These are phyloP conservation scores for Pichia sporocuriosa DNA, from an alignment of 805 yeast genomes.

Conservation along the genomic window DNA sequence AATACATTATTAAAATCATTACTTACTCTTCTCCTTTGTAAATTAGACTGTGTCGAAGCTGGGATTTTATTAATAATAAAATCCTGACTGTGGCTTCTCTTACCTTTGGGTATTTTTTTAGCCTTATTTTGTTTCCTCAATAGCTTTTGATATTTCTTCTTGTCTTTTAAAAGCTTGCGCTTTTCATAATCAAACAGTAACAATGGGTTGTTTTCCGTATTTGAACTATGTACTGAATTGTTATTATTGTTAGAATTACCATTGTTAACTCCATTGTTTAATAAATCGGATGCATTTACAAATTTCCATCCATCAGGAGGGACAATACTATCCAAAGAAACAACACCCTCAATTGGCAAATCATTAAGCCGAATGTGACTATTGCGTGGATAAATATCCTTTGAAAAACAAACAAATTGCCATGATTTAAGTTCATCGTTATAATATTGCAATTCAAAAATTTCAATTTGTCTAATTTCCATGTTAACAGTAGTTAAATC, in stretches of 20 bases:
- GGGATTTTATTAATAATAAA: constrained; percentile 1
- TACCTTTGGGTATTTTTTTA: background rate
- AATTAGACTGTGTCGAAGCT: background rate
- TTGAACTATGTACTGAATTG: no score
- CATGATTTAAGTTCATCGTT: constrained; percentile 47
- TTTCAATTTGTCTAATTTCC: constrained; percentile 44
- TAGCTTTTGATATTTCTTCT: background rate
- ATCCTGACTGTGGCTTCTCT: background rate
- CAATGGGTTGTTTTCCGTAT: background rate
- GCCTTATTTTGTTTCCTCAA: constrained; percentile 5
- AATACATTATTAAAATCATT: constrained; percentile 10
- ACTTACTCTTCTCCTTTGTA: constrained; percentile 8
- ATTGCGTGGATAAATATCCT: constrained; percentile 47
- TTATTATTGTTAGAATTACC: background rate
- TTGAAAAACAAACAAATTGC: constrained; percentile 55
- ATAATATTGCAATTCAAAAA: constrained; percentile 60
- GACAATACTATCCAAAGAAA: constrained; percentile 33
- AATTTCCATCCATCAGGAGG: constrained; percentile 62
- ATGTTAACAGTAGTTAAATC: constrained; percentile 30
- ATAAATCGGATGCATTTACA: constrained; percentile 8
- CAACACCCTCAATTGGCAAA: constrained; percentile 24
- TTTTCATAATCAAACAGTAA: constrained; percentile 8
- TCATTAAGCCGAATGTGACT: constrained; percentile 32
- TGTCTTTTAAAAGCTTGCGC: constrained; percentile 6
- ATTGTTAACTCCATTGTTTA: background rate